Conservation (phyloP, 2,329 filamentous ascomycete species). For the Fusarium cicatricum region DNA sequence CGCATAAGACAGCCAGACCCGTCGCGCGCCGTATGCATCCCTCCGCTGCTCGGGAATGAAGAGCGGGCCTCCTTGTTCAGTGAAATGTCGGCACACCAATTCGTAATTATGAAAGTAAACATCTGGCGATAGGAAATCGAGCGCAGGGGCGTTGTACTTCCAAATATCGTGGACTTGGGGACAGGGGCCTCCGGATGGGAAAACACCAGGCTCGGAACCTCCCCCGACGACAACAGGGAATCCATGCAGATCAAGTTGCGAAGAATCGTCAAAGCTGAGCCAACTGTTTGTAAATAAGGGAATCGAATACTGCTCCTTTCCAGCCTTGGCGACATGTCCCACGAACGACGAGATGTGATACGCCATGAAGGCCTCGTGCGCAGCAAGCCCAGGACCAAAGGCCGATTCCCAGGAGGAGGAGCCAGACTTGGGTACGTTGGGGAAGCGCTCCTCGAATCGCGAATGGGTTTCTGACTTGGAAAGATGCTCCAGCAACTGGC, state of each 20-base stretch:
- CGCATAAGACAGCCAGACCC: constrained; percentile 54
- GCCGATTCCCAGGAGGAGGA: constrained; percentile 44
- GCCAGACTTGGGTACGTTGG: constrained; percentile 34
- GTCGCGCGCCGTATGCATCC: constrained; percentile 54
- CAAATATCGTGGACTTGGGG: constrained; percentile 51
- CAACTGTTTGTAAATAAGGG: constrained; percentile 49
- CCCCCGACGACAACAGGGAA: constrained; percentile 48
- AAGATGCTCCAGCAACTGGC: constrained; percentile 40
- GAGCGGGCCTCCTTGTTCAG: constrained; percentile 53
- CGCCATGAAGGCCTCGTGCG: constrained; percentile 51
- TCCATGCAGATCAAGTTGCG: constrained; percentile 44
- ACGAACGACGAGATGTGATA: constrained; percentile 47
- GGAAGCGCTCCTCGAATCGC: constrained; percentile 42
- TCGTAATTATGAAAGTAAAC: constrained; percentile 59
- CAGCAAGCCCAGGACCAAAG: constrained; percentile 42
- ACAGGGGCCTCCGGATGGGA: constrained; percentile 48
- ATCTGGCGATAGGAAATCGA: constrained; percentile 58
- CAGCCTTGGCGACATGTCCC: constrained; percentile 47
- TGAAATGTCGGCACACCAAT: constrained; percentile 53
- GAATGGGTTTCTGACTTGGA: constrained; percentile 39
- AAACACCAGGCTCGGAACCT: constrained; percentile 46
- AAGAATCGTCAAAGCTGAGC: constrained; percentile 47
- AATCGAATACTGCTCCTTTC: constrained; percentile 45
- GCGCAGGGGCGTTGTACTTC: constrained; percentile 49
- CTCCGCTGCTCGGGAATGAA: constrained; percentile 63